Evolutionary conservation across 164 flowering plant genomes (phyloP), one percentile per base, ranked within the genome.

Genomic region (Pachysandra terminalis): DNA sequence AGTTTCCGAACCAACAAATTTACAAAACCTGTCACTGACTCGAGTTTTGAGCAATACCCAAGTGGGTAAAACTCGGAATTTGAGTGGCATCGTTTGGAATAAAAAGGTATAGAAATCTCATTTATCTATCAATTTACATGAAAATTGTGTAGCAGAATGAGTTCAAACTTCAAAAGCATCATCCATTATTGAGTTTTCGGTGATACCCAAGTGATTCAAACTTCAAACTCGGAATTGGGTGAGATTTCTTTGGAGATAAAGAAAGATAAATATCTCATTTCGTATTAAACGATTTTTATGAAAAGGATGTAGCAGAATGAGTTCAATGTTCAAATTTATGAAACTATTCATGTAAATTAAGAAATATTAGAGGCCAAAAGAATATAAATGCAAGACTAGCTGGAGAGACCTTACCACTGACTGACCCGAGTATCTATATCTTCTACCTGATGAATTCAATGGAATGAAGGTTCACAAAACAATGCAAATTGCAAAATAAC

Each of bases 361-460:
- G 5, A 41, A 63, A n/a, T 3, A 68, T 32, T 40, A 5, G 21
- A 26, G 37, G 37, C 7, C 19, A 6, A 19, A 23, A 48, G n/a
- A n/a, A n/a, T n/a, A 37, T 15, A 24, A 10, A 23, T 19, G 17
- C 3, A 53, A 66, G 9, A 56, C n/a, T 21, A 55, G 40, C 35
- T 61, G 19, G 23, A 66, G 72, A 57, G 45, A 49, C 37, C 21
- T 77, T 79, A 88, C 93, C 90, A 88, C 87, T 26, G 90, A 72
- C 72, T 88, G 87, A 19, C 90, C 84, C 0, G 83, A 62, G 77
- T 84, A 82, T 71, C 86, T 85, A 52, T 82, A 79, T 56, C 27
- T 56, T 64, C 67, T 49, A 25, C 67, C 74, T 71, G 67, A 27
- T 8, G 9, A 52, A 26, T 26, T 64, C n/a, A 25, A 51, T 9